Percentiles rank a stretch among this genome's conserved stretches.
Conservation (phyloP, 2,329 filamentous ascomycete genomes). For the Ophiostoma fasciatum region DNA sequence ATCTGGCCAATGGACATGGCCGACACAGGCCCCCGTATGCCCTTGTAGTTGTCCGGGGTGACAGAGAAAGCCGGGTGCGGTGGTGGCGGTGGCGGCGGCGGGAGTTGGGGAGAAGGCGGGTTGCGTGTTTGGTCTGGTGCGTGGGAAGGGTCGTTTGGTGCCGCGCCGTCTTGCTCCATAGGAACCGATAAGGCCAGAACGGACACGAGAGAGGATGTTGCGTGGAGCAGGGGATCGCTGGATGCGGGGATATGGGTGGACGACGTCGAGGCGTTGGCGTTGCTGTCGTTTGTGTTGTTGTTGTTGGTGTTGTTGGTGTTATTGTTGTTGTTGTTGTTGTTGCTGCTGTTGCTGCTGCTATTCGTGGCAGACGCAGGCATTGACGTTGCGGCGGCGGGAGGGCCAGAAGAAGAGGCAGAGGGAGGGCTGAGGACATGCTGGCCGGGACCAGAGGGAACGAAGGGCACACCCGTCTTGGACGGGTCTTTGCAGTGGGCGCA, state of each 20-base stretch:
- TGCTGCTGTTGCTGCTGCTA: background rate
- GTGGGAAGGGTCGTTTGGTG: constrained; percentile 4
- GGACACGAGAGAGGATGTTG: background rate
- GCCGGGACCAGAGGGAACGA: no score
- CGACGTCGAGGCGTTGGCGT: background rate
- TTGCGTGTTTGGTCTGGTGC: constrained; percentile 9
- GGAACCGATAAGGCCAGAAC: constrained; percentile 1
- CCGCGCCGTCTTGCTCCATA: constrained; percentile 9
- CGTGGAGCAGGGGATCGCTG: constrained; percentile 4
- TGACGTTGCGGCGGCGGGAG: no score
- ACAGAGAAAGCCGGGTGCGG: constrained; percentile 16
- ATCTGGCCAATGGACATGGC: constrained; percentile 20
- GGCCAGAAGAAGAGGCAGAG: no score
- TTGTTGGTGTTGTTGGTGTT: background rate
- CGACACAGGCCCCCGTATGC: constrained; percentile 29
- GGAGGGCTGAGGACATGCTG: no score
- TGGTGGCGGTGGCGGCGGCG: constrained; percentile 12
- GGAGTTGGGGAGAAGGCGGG: constrained; percentile 29
- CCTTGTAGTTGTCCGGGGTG: constrained; percentile 27
- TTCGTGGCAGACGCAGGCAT: no score
- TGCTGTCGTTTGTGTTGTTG: background rate
- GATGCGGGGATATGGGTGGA: constrained; percentile 2
- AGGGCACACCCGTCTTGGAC: no score
- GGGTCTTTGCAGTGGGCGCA: constrained; percentile 80
- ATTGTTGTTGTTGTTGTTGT: background rate